Percentiles rank a stretch among this genome's conserved stretches.
phyloP scores from a whole-genome alignment of 2,329 filamentous ascomycete genomes.

The Epichloe bromicola region DNA sequence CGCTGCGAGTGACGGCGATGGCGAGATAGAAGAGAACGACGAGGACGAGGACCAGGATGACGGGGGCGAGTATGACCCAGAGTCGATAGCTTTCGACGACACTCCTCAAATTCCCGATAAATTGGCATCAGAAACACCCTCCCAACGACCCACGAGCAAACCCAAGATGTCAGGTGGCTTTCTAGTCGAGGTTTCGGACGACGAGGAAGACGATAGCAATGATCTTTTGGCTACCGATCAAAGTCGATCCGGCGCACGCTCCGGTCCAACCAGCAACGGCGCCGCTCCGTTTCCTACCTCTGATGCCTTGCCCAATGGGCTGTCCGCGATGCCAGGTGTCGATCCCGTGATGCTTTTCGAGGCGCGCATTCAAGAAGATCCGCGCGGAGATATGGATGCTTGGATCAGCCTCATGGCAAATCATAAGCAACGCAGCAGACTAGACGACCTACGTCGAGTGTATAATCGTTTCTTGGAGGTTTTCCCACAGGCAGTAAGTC shows the following conservation, averaged over 20 bases:
- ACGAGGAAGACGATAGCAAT: constrained; percentile 32
- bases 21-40: constrained; percentile 36
- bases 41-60: constrained; percentile 39
- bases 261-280: constrained; percentile 8
- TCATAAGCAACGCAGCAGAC: constrained; percentile 66
- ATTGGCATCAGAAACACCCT: constrained; percentile 14
- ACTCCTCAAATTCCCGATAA: constrained; percentile 23
- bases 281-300: constrained; percentile 10
- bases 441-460: constrained; percentile 65
- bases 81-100: constrained; percentile 35
- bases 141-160: constrained; percentile 28
- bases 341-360: constrained; percentile 73
- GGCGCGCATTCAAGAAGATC: constrained; percentile 82
- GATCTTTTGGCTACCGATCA: constrained; percentile 5
- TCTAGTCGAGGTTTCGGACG: constrained; percentile 46
- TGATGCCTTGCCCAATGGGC: constrained; percentile 18
- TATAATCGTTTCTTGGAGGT: constrained; percentile 80
- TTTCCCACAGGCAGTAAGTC: constrained; percentile 79
- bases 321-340: constrained; percentile 30
- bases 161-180: constrained; percentile 48
- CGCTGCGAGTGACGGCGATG: constrained; percentile 35
- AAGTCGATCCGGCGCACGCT: constrained; percentile 8
- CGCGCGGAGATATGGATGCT: constrained; percentile 80
- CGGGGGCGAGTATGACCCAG: constrained; percentile 44
- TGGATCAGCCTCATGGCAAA: constrained; percentile 83